Conservation (phyloP, 192 early-diverging fungal genomes). For the Paraglomus brasilianum region DNA sequence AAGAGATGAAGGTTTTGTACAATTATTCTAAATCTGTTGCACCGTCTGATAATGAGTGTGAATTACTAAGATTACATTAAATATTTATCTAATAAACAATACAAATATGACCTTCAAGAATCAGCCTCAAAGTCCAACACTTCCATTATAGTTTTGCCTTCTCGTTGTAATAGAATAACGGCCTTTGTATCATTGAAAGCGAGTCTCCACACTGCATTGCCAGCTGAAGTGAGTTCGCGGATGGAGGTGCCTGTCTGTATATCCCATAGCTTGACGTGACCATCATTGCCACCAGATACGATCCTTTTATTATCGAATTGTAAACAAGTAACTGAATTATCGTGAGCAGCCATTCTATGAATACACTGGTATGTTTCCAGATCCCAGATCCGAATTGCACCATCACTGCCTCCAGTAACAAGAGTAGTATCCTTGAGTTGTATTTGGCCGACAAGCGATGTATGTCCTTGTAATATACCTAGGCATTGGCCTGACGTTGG, state of each 20-base stretch:
- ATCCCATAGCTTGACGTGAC: constrained; percentile 95
- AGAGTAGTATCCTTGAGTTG: constrained; percentile 75
- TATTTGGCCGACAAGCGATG: constrained; percentile 90
- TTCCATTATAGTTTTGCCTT: constrained; percentile 66
- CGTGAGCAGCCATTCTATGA: constrained; percentile 64
- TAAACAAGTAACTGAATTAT: constrained; percentile 94
- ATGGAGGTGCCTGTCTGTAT: constrained; percentile 80
- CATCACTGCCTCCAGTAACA: constrained; percentile 92
- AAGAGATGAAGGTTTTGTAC: too few relatives aligned
- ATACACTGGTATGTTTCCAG: constrained; percentile 57
- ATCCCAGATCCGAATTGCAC: constrained; percentile 90
- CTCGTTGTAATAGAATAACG: constrained; percentile 57
- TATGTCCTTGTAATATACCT: constrained; percentile 85
- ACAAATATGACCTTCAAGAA: too few relatives aligned
- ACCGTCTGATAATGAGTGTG: too few relatives aligned
- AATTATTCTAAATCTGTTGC: too few relatives aligned
- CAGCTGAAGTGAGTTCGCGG: constrained; percentile 71
- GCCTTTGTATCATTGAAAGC: constrained; percentile 54
- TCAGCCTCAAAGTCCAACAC: constrained; percentile 66
- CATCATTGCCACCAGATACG: constrained; percentile 88
- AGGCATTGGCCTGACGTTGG: constrained; percentile 75
- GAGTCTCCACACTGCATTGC: constrained; percentile 86
- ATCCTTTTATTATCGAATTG: constrained; percentile 91
- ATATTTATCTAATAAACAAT: too few relatives aligned
- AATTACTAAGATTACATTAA: too few relatives aligned